Percentiles rank a stretch among this genome's conserved stretches.
Evolutionary conservation across 2,329 filamentous ascomycete genomes (phyloP).

Genomic region (Allantophomopsis cytisporea): DNA sequence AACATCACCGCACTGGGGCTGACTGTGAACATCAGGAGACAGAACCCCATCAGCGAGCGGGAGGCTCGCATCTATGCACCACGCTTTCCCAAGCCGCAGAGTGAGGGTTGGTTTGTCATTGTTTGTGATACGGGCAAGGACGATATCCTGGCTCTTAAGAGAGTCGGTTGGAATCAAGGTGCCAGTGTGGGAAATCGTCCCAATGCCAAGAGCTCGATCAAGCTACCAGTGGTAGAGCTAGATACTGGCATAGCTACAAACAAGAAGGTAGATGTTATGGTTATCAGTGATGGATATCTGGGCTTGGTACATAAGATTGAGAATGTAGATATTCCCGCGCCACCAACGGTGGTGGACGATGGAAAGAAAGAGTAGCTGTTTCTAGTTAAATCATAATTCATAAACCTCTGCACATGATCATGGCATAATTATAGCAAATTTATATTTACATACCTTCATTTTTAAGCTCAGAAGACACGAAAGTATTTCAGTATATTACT

Average conservation of each 20-base stretch:
- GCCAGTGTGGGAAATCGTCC: constrained; percentile 30
- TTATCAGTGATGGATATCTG: constrained; percentile 80
- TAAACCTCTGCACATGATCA: no score
- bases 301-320: constrained; percentile 41
- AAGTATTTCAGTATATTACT: no score
- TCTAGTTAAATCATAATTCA: no score
- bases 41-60: constrained; percentile 49
- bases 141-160: constrained; percentile 76
- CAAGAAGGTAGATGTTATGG: constrained; percentile 56
- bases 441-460: no score
- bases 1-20: constrained; percentile 49
- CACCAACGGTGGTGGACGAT: constrained; percentile 4
- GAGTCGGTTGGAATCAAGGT: constrained; percentile 54
- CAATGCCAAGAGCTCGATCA: constrained; percentile 41
- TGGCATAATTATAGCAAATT: no score
- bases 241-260: constrained; percentile 21
- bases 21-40: constrained; percentile 47
- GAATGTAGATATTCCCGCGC: constrained; percentile 16
- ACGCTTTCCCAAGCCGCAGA: constrained; percentile 85
- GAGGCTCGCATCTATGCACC: constrained; percentile 76
- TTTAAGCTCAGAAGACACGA: no score
- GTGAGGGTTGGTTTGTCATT: constrained; percentile 83
- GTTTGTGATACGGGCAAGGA: constrained; percentile 54
- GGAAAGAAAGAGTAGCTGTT: not conserved
- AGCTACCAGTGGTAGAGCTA: constrained; percentile 24